Evolutionary conservation across 2,329 filamentous ascomycete species (phyloP).

Genomic region (Aspergillus tanneri): DNA sequence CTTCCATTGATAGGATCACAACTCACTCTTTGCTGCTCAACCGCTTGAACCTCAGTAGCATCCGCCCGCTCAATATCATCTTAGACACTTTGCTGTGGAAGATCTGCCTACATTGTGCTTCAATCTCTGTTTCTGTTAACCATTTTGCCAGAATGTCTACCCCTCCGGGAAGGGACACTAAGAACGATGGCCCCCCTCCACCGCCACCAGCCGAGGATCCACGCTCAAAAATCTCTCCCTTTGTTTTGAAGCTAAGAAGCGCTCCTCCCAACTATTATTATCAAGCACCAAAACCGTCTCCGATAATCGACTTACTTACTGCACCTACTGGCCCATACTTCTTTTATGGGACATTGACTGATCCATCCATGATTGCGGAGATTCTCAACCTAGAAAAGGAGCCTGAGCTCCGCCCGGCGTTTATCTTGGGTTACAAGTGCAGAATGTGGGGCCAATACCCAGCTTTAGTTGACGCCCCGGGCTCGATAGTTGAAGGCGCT

Average conservation of each 20-base stretch:
- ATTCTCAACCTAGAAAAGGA: conserved; percentile 21
- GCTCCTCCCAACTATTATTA: conserved; percentile 16
- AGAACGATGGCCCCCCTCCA: conserved; percentile 5
- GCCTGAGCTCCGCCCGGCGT: conserved; percentile 22
- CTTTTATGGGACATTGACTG: conserved; percentile 40
- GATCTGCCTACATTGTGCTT: neutral
- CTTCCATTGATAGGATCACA: too few relatives aligned
- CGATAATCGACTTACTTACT: neutral
- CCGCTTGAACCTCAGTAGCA: too few relatives aligned
- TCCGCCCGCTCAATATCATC: neutral
- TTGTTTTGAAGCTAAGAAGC: conserved; percentile 14
- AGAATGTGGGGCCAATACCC: conserved; percentile 34
- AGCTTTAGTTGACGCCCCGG: conserved; percentile 22
- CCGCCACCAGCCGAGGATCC: conserved; percentile 11
- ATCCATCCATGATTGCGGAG: conserved; percentile 29
- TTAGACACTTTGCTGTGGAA: neutral
- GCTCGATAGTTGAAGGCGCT: conserved; percentile 20
- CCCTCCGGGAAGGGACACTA: neutral
- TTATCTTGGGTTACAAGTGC: conserved; percentile 25
- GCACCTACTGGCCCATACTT: conserved; percentile 31
- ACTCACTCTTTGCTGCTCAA: too few relatives aligned
- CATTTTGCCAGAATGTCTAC: neutral
- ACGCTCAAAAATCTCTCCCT: conserved; percentile 16
- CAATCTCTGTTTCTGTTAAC: neutral
- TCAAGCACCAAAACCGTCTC: conserved; percentile 5